Conservation (phyloP, 2,329 filamentous ascomycete genomes). For the Furcasterigmium furcatum region DNA sequence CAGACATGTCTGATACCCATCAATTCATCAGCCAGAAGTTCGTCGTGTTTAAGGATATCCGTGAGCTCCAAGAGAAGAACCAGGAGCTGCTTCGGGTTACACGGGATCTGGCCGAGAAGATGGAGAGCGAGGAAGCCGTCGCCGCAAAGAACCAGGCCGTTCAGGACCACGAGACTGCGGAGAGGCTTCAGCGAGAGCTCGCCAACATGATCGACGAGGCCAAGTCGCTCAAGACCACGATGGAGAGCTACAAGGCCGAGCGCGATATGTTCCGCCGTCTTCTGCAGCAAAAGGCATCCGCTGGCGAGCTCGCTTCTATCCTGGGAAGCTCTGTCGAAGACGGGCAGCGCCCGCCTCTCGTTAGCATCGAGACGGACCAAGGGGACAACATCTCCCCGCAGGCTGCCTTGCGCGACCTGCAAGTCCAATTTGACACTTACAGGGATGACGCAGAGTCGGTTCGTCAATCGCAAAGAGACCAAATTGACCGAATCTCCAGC, state of each 20-base stretch:
- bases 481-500: conserved; percentile 75
- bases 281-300: conserved; percentile 66
- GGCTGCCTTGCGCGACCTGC: conserved; percentile 77
- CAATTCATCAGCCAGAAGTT: conserved; percentile 85
- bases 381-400: conserved; percentile 55
- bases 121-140: conserved; percentile 86
- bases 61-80: conserved; percentile 85
- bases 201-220: conserved; percentile 80
- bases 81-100: conserved; percentile 78
- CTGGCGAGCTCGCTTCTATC: conserved; percentile 62
- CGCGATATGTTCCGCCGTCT: conserved; percentile 97
- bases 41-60: conserved; percentile 83
- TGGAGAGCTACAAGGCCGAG: conserved; percentile 92
- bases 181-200: conserved; percentile 68
- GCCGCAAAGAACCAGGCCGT: conserved; percentile 60
- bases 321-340: conserved; percentile 71
- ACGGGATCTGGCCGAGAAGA: conserved; percentile 78
- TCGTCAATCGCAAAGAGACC: conserved; percentile 76
- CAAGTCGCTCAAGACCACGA: conserved; percentile 74
- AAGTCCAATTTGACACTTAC: conserved; percentile 86
- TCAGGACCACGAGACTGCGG: conserved; percentile 68
- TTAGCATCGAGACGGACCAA: conserved; percentile 54
- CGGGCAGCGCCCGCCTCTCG: conserved; percentile 47
- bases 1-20: conserved; percentile 80
- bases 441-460: conserved; percentile 82